Evolutionary conservation across 257 asterid species (phyloP).

Genomic region (Misopates orontium): DNA sequence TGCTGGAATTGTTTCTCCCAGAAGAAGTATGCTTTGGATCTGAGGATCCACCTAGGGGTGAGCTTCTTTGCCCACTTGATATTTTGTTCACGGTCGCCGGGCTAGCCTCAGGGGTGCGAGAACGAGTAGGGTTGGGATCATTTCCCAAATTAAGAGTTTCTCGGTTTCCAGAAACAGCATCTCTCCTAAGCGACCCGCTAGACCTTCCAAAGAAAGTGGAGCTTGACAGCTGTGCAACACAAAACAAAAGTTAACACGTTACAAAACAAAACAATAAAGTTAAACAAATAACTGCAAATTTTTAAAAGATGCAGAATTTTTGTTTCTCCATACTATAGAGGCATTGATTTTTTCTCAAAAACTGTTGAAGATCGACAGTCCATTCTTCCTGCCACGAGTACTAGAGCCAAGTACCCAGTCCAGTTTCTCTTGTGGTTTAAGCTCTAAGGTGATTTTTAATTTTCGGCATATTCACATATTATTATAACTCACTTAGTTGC

Average conservation of each 20-base stretch:
- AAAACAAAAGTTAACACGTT: constrained; percentile 4
- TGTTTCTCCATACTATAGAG: no score
- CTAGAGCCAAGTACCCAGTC: no score
- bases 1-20: constrained; percentile 44
- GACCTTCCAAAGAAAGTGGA: constrained; percentile 77
- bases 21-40: constrained; percentile 60
- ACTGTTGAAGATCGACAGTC: no score
- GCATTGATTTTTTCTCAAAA: no score
- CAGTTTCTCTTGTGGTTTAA: no score
- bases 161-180: constrained; percentile 64
- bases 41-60: constrained; percentile 65
- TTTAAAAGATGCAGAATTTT: no score
- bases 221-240: constrained; percentile 66
- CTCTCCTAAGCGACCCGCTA: constrained; percentile 72
- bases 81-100: constrained; percentile 58
- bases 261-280: constrained; percentile 8
- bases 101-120: constrained; percentile 72
- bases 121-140: constrained; percentile 65
- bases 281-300: neutral
- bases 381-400: no score
- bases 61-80: constrained; percentile 63
- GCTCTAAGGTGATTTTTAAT: no score
- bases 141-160: constrained; percentile 57
- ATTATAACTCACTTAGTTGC: no score
- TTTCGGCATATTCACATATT: no score